Conservation (phyloP, 1,284 basidiomycete species). For the Pyrrhoderma noxium region DNA sequence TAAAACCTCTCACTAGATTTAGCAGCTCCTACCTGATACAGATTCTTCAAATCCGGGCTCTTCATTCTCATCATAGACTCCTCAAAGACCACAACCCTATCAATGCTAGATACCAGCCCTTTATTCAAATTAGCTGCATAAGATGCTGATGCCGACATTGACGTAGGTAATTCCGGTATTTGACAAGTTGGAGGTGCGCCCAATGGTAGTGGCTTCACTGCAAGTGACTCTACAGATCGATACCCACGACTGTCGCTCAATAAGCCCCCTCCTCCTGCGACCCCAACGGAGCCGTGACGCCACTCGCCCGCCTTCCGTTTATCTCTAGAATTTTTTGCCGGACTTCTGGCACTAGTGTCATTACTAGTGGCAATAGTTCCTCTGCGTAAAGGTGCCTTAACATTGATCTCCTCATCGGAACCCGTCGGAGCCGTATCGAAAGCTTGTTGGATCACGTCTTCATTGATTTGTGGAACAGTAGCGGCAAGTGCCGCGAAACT, state of each 20-base stretch:
- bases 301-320: constrained; percentile 16
- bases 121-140: constrained; percentile 16
- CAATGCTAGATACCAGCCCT: constrained; percentile 1
- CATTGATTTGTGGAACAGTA: too few species aligned
- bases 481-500: neutral
- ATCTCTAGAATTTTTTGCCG: constrained; percentile 3
- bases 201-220: neutral
- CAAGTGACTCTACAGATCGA: too few species aligned
- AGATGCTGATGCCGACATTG: neutral
- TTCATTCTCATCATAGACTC: neutral
- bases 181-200: neutral
- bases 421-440: neutral
- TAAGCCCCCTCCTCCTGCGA: too few species aligned
- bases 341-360: neutral
- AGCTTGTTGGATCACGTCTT: too few species aligned
- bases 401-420: neutral
- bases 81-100: neutral
- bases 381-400: neutral
- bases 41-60: constrained; percentile 7
- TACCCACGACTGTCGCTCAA: too few species aligned
- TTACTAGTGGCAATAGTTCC: neutral
- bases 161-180: neutral
- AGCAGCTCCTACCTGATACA: neutral
- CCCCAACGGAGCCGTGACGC: neutral
- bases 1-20: too few species aligned